phyloP scores from a whole-genome alignment of 352 stramenopile genomes.

The Blastocystis sp. region DNA sequence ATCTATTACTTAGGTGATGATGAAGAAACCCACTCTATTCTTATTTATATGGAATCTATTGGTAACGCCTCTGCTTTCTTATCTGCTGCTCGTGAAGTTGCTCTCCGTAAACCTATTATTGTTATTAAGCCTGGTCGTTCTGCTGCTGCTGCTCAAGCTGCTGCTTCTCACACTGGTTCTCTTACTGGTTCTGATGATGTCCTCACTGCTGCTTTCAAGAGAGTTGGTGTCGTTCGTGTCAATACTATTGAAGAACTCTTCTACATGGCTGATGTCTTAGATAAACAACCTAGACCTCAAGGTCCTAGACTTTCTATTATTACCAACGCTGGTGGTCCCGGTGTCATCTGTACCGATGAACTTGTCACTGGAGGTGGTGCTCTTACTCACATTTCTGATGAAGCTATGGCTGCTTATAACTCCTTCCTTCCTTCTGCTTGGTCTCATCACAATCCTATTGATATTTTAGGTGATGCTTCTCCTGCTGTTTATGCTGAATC shows the following conservation, averaged over 20 bases:
- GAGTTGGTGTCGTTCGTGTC: slow-evolving; percentile 43
- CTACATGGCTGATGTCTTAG: slow-evolving; percentile 42
- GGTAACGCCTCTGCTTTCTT: slow-evolving; percentile 44
- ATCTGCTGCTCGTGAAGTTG: slow-evolving; percentile 42
- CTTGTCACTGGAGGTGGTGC: slow-evolving; percentile 41
- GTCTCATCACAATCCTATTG: slow-evolving; percentile 44
- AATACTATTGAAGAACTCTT: slow-evolving; percentile 45
- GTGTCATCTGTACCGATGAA: slow-evolving; percentile 43
- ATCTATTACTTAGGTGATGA: slow-evolving; percentile 46
- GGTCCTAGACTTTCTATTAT: slow-evolving; percentile 41
- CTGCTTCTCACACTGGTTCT: slow-evolving; percentile 43
- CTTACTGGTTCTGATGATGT: slow-evolving; percentile 43
- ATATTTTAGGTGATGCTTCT: slow-evolving; percentile 45
- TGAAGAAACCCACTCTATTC: slow-evolving; percentile 44
- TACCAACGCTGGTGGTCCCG: slow-evolving; percentile 45
- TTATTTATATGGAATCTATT: slow-evolving; percentile 47
- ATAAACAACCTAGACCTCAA: slow-evolving; percentile 41
- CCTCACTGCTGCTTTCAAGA: slow-evolving; percentile 42
- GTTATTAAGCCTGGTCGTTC: slow-evolving; percentile 45
- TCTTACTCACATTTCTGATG: slow-evolving; percentile 41
- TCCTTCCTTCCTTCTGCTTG: slow-evolving; percentile 40
- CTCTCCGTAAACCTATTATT: slow-evolving; percentile 45
- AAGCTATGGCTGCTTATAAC: slow-evolving; percentile 43
- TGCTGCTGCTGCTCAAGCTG: slow-evolving; percentile 39
- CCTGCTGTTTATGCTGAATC: slow-evolving; percentile 42